These are phyloP conservation scores for Arthroderma sp. DNA, from an alignment of 2,329 filamentous ascomycete genomes.

Conservation along the genomic window DNA sequence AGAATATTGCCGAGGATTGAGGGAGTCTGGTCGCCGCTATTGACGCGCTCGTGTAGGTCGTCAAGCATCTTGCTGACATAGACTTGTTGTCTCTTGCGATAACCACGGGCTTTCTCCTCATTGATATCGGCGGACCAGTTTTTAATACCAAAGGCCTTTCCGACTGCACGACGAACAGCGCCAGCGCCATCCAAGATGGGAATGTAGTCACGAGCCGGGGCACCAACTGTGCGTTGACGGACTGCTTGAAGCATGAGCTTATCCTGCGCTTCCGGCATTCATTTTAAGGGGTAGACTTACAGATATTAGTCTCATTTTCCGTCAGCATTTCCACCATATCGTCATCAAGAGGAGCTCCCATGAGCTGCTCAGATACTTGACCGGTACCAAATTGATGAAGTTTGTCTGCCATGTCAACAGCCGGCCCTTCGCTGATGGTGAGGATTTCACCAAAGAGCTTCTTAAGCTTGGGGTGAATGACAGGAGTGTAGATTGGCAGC, in stretches of 20 bases:
- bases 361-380: slow-evolving; percentile 11
- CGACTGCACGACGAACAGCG: slow-evolving; percentile 7
- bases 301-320: slow-evolving; percentile 12
- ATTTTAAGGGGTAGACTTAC: slow-evolving; percentile 2
- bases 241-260: slow-evolving; percentile 2
- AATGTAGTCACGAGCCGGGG: slow-evolving; percentile 11
- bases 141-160: slow-evolving; percentile 9
- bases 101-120: slow-evolving; percentile 10
- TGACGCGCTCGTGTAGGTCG: slow-evolving; percentile 8
- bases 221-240: slow-evolving; percentile 11
- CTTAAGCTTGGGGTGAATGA: slow-evolving; percentile 12
- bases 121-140: slow-evolving; percentile 9
- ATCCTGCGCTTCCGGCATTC: neutral
- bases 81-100: slow-evolving; percentile 8
- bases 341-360: slow-evolving; percentile 9
- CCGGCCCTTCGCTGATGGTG: slow-evolving; percentile 9
- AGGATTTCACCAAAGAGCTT: slow-evolving; percentile 10
- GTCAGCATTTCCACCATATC: slow-evolving; percentile 11
- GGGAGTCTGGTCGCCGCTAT: slow-evolving; percentile 10
- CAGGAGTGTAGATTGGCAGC: slow-evolving; percentile 11
- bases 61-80: slow-evolving; percentile 11
- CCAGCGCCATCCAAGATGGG: slow-evolving; percentile 7
- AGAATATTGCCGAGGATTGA: slow-evolving; percentile 11
- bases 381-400: slow-evolving; percentile 11
- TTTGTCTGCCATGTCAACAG: slow-evolving; percentile 11